Conservation (phyloP, 208 protist species). For the Leptomonas seymouri region DNA sequence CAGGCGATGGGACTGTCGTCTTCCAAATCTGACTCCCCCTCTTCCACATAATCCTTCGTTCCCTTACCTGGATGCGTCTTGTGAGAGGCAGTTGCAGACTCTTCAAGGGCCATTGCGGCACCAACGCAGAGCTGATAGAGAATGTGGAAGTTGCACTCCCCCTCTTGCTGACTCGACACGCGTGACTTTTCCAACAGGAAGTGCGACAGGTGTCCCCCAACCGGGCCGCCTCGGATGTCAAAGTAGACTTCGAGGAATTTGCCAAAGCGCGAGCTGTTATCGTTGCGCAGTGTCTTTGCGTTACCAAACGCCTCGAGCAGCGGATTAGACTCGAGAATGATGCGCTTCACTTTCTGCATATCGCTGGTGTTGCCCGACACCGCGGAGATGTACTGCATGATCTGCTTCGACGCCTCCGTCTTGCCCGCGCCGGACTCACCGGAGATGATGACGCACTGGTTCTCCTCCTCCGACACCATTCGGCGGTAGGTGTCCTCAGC, state of each 20-base stretch:
- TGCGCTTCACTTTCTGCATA: slow-evolving; percentile 90
- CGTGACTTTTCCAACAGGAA: slow-evolving; percentile 94
- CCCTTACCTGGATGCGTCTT: background rate
- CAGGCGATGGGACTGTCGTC: slow-evolving; percentile 10
- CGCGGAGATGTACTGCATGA: slow-evolving; percentile 95
- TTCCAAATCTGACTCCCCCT: background rate
- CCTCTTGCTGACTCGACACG: slow-evolving; percentile 76
- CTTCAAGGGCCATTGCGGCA: slow-evolving; percentile 23
- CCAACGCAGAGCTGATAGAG: slow-evolving; percentile 94
- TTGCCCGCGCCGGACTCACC: slow-evolving; percentile 98
- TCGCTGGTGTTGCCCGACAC: slow-evolving; percentile 82
- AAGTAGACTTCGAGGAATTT: slow-evolving; percentile 95
- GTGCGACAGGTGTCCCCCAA: slow-evolving; percentile 86
- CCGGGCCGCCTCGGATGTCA: slow-evolving; percentile 68
- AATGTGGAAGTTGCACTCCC: slow-evolving; percentile 97
- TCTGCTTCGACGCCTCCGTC: slow-evolving; percentile 96
- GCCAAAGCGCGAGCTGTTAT: slow-evolving; percentile 94
- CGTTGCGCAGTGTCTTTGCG: slow-evolving; percentile 92
- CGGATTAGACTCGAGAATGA: slow-evolving; percentile 93
- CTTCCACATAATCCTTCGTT: background rate
- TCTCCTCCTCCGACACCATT: slow-evolving; percentile 92
- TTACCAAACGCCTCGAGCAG: slow-evolving; percentile 94
- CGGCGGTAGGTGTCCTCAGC: slow-evolving; percentile 94
- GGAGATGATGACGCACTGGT: slow-evolving; percentile 97
- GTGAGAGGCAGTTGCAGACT: background rate